phyloP scores from a whole-genome alignment of 306 rosid genomes.

The Amphicarpaea edgeworthii region DNA sequence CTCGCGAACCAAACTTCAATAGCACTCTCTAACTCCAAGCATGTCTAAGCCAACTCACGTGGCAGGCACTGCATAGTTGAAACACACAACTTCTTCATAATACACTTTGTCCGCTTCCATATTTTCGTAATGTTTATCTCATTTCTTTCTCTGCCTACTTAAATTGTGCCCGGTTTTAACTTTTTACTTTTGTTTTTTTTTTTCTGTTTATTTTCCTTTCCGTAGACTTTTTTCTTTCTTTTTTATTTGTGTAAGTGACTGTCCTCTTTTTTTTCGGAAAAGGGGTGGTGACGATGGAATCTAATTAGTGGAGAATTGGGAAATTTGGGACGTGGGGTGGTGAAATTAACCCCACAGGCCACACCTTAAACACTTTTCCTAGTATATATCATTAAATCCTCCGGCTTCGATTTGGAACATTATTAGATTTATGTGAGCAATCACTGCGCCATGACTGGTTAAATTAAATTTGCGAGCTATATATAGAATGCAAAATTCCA shows the following conservation, averaged over 20 bases:
- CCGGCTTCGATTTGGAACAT: neutral
- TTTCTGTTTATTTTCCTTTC: neutral
- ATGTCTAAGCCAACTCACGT: slow-evolving; percentile 33
- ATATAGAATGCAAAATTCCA: slow-evolving; percentile 4
- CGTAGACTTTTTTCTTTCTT: neutral
- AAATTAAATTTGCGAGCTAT: slow-evolving; percentile 6
- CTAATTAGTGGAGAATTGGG: neutral
- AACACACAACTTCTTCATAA: slow-evolving; percentile 23
- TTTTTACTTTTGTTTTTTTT: neutral
- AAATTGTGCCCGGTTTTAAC: too few relatives aligned
- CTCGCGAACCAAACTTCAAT: slow-evolving; percentile 45
- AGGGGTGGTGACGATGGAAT: neutral
- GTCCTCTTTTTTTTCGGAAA: neutral
- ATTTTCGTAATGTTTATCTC: neutral
- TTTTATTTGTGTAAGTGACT: neutral
- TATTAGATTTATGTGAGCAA: neutral
- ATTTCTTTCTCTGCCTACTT: neutral
- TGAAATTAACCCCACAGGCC: neutral
- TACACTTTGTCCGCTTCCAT: neutral
- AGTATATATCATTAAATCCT: neutral
- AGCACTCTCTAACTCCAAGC: slow-evolving; percentile 9
- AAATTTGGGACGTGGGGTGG: neutral
- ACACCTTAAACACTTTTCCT: neutral
- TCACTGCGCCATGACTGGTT: neutral
- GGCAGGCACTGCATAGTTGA: neutral